Conservation (phyloP, 2,329 filamentous ascomycete genomes). For the Phialemonium atrogriseum region DNA sequence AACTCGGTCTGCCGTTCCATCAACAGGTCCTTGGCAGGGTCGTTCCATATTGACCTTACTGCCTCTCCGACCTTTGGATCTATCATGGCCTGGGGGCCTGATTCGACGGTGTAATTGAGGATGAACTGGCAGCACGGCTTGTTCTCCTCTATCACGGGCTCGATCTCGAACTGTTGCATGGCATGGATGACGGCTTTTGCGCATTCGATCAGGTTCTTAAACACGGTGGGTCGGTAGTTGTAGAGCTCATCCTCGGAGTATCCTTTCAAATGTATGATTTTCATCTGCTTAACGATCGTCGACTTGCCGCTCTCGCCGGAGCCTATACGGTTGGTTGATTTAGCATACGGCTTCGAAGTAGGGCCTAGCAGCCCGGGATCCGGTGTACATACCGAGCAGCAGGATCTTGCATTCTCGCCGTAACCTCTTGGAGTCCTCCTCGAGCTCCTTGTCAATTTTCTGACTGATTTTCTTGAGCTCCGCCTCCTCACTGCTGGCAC, state of each 20-base stretch:
- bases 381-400: slow-evolving; percentile 63
- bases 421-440: slow-evolving; percentile 88
- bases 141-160: slow-evolving; percentile 64
- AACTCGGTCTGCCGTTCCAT: slow-evolving; percentile 96
- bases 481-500: slow-evolving; percentile 73
- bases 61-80: slow-evolving; percentile 75
- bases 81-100: slow-evolving; percentile 79
- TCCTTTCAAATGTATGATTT: slow-evolving; percentile 97
- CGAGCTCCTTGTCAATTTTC: slow-evolving; percentile 85
- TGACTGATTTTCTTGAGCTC: slow-evolving; percentile 96
- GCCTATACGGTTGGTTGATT: slow-evolving; percentile 49
- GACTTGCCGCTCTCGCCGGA: slow-evolving; percentile 98
- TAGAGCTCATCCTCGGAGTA: slow-evolving; percentile 91
- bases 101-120: slow-evolving; percentile 80
- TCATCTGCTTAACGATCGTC: slow-evolving; percentile 99
- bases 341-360: background rate
- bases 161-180: slow-evolving; percentile 85
- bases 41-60: slow-evolving; percentile 81
- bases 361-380: background rate
- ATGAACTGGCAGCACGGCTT: slow-evolving; percentile 71
- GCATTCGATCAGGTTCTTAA: slow-evolving; percentile 97
- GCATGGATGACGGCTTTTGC: slow-evolving; percentile 86
- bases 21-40: slow-evolving; percentile 71
- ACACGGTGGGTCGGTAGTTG: slow-evolving; percentile 91
- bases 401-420: slow-evolving; percentile 98